Evolutionary conservation across 140 eudicot species (phyloP).

Genomic region (Senecio squalidus): DNA sequence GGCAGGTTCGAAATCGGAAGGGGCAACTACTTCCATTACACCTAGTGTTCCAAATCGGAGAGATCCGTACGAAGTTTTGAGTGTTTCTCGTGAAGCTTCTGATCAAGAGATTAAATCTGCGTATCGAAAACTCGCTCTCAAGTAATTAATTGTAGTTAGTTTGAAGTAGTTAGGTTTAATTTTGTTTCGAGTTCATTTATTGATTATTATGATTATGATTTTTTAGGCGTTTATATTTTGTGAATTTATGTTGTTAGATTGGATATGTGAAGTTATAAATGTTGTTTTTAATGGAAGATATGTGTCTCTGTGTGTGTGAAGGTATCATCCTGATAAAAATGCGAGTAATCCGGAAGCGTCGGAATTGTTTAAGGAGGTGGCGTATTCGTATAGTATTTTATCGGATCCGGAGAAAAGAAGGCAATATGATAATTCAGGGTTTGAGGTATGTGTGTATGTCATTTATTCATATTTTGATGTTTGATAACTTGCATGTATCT

Average conservation of each 20-base stretch:
- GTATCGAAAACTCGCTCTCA: slow-evolving; percentile 89
- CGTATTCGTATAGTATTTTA: slow-evolving; percentile 78
- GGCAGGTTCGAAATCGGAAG: background rate
- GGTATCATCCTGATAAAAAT: slow-evolving; percentile 97
- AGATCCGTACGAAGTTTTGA: slow-evolving; percentile 90
- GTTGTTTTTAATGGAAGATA: too few relatives aligned
- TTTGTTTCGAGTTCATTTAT: background rate
- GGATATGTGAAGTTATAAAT: background rate
- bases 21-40: slow-evolving; percentile 7
- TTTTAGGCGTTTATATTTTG: too few relatives aligned
- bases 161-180: slow-evolving; percentile 14
- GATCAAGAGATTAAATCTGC: slow-evolving; percentile 95
- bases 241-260: too few relatives aligned
- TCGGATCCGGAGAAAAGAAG: slow-evolving; percentile 94
- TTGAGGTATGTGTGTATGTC: slow-evolving; percentile 50
- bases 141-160: too few relatives aligned
- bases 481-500: background rate
- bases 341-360: slow-evolving; percentile 90
- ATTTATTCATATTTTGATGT: background rate
- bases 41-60: slow-evolving; percentile 39
- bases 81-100: slow-evolving; percentile 56
- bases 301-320: slow-evolving; percentile 14
- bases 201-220: background rate
- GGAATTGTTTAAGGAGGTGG: slow-evolving; percentile 89
- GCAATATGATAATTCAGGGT: slow-evolving; percentile 81